These are phyloP conservation scores for Rosa chinensis DNA, from an alignment of 306 rosid species.

Conservation along the genomic window DNA sequence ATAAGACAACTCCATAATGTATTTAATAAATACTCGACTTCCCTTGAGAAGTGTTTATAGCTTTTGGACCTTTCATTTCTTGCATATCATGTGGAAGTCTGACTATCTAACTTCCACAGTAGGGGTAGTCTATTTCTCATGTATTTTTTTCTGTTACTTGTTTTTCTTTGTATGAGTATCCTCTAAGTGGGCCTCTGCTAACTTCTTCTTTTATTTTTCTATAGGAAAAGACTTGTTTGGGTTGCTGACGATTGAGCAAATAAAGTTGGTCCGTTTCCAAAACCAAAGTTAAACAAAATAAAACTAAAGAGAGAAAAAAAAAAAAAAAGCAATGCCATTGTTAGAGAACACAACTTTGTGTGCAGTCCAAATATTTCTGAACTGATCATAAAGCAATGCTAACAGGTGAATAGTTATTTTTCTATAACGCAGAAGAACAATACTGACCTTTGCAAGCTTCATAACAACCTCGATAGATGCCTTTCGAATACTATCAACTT, in stretches of 20 bases:
- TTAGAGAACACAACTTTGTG: neutral
- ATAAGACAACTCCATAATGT: neutral
- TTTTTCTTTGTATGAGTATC: neutral
- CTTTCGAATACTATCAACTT: constrained; percentile 84
- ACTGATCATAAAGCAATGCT: neutral
- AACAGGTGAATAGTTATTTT: constrained; percentile 4
- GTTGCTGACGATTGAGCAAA: neutral
- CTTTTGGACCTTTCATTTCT: neutral
- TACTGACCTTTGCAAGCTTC: constrained; percentile 93
- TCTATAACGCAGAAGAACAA: constrained; percentile 2
- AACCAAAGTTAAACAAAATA: too few relatives aligned
- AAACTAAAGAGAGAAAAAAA: neutral
- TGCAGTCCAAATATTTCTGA: neutral
- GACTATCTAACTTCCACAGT: neutral
- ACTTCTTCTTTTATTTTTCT: neutral
- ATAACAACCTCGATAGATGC: constrained; percentile 86
- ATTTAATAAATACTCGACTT: neutral
- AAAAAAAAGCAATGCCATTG: neutral
- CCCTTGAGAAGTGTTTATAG: neutral
- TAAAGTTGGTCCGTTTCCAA: neutral
- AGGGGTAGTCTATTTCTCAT: neutral
- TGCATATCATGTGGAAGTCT: neutral
- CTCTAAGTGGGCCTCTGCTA: neutral
- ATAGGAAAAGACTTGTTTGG: neutral
- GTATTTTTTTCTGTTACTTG: neutral